A percentile compares a stretch with the other conserved stretches of the same genome.
Evolutionary conservation across 257 asterid species (phyloP).

Genomic region (Cynanchum wilfordii): DNA sequence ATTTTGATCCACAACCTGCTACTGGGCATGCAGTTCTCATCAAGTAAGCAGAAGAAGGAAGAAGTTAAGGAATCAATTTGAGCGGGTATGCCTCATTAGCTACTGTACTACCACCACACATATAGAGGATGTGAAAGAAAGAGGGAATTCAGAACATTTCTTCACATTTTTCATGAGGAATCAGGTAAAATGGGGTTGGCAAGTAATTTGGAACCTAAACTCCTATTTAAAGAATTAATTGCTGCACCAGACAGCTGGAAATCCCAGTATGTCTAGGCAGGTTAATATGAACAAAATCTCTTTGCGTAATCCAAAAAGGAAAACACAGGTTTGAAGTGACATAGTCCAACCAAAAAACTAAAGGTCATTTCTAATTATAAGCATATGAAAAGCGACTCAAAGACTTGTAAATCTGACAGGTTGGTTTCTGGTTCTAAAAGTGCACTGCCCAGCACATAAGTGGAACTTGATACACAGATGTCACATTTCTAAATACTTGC

Average conservation of each 20-base stretch:
- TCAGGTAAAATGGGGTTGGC: neutral
- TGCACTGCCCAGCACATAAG: neutral
- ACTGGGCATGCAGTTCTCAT: neutral
- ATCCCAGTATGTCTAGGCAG: neutral
- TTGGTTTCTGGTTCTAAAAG: neutral
- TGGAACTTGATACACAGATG: neutral
- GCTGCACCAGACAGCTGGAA: neutral
- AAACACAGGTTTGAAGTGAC: neutral
- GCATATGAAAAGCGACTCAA: neutral
- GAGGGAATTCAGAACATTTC: neutral
- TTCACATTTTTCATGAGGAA: neutral
- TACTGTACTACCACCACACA: neutral
- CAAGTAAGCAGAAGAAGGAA: neutral
- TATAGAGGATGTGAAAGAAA: neutral
- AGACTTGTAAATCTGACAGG: neutral
- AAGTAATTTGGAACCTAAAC: neutral
- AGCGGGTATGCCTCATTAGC: neutral
- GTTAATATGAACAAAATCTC: neutral
- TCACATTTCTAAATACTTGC: neutral
- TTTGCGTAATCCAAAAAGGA: neutral
- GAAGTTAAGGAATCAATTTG: neutral
- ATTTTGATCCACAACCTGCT: constrained; percentile 5
- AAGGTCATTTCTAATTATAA: neutral
- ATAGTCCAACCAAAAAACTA: neutral
- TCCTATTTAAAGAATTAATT: neutral